Conservation (phyloP, 108 stramenopile species). For the Parietichytrium sp. region DNA sequence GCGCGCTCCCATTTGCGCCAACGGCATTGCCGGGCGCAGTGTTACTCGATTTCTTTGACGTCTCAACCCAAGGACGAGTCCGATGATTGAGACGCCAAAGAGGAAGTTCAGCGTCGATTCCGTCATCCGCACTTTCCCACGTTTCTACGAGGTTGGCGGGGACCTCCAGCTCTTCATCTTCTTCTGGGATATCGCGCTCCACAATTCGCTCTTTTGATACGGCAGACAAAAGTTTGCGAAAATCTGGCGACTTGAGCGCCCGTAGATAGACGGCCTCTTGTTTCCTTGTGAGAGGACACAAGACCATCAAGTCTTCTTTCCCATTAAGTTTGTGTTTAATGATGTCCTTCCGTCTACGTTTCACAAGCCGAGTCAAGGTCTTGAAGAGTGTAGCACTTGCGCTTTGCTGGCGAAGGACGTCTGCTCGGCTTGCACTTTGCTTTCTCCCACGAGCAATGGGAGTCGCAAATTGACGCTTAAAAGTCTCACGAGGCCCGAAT, state of each 20-base stretch:
- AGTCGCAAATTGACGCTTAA: neutral
- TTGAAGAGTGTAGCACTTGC: neutral
- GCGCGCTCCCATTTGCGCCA: too few species aligned
- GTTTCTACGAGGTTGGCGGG: neutral
- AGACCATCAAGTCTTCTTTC: constrained; percentile 10
- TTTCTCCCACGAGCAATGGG: neutral
- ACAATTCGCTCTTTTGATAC: neutral
- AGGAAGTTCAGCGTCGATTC: neutral
- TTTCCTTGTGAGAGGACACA: neutral
- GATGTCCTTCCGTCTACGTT: constrained; percentile 18
- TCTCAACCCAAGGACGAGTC: neutral
- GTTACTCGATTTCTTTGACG: neutral
- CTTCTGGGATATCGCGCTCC: neutral
- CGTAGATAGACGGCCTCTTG: constrained; percentile 13
- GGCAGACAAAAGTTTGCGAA: neutral
- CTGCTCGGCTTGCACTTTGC: neutral
- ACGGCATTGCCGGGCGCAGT: too few species aligned
- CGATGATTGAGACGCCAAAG: constrained; percentile 3
- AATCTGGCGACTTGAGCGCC: neutral
- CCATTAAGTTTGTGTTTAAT: neutral
- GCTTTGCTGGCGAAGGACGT: neutral
- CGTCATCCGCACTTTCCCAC: neutral
- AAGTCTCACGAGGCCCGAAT: neutral
- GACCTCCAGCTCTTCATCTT: neutral
- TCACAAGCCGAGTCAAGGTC: neutral